phyloP scores from a whole-genome alignment of 164 flowering plant species.

The Sextonia rubra region DNA sequence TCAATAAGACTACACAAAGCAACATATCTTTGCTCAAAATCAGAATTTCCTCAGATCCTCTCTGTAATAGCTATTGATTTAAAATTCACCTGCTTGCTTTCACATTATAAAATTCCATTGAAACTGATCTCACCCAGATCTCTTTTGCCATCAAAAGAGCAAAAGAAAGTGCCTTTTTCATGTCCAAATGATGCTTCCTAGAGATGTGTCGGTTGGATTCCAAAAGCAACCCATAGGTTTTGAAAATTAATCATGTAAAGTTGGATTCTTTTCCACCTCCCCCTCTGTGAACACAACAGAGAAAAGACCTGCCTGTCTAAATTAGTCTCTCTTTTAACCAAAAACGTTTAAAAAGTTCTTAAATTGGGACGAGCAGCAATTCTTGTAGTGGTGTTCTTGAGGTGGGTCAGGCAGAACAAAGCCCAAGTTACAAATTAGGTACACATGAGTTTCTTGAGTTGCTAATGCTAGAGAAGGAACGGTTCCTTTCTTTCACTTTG shows the following conservation, averaged over 20 bases:
- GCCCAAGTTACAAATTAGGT: too few species aligned
- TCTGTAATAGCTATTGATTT: background rate
- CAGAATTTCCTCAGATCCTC: slow-evolving; percentile 20
- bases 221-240: background rate
- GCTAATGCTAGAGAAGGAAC: too few species aligned
- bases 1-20: background rate
- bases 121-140: background rate
- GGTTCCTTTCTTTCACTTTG: too few species aligned
- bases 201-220: background rate
- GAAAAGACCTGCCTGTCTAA: too few species aligned
- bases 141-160: background rate
- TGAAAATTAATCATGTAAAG: background rate
- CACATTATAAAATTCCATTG: background rate
- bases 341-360: too few species aligned
- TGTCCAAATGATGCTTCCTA: slow-evolving; percentile 1
- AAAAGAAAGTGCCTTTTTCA: slow-evolving; percentile 1
- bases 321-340: too few species aligned
- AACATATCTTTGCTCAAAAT: slow-evolving; percentile 19
- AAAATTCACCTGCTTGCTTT: background rate
- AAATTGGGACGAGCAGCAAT: too few species aligned
- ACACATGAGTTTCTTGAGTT: too few species aligned
- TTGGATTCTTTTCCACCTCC: too few species aligned
- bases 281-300: too few species aligned
- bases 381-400: too few species aligned
- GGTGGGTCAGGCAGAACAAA: too few species aligned